Evolutionary conservation across 2,329 filamentous ascomycete genomes (phyloP).

Genomic region (Claviceps humidiphila): DNA sequence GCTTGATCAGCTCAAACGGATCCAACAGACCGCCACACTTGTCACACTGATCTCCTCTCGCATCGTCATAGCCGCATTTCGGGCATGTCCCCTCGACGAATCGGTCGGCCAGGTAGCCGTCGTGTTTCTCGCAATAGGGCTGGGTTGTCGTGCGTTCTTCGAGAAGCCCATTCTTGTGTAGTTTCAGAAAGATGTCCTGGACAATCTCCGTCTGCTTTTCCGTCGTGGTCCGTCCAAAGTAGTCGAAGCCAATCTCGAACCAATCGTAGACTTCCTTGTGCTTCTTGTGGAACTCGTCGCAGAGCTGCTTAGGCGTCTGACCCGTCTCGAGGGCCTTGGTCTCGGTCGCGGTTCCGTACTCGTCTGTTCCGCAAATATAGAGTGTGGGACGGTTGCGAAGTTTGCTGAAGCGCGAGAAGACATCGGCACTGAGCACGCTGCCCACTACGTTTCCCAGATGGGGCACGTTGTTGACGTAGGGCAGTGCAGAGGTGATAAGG

Average conservation of each 20-base stretch:
- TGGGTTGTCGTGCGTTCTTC: conserved; percentile 80
- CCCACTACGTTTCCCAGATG: conserved; percentile 85
- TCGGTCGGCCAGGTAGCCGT: conserved; percentile 70
- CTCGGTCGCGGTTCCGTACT: conserved; percentile 93
- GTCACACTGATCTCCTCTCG: conserved; percentile 62
- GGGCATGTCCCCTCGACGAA: conserved; percentile 73
- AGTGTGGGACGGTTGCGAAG: conserved; percentile 67
- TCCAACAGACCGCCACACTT: conserved; percentile 61
- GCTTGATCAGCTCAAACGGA: conserved; percentile 65
- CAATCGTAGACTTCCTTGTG: conserved; percentile 89
- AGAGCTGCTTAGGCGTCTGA: conserved; percentile 69
- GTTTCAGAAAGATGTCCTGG: conserved; percentile 75
- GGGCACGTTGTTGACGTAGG: conserved; percentile 63
- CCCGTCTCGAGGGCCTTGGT: conserved; percentile 88
- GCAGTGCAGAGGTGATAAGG: conserved; percentile 81
- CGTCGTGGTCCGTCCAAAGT: conserved; percentile 88
- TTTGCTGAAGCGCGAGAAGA: conserved; percentile 71
- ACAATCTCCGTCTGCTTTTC: conserved; percentile 82
- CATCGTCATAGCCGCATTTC: conserved; percentile 58
- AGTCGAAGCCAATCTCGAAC: conserved; percentile 91
- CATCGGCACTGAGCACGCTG: conserved; percentile 77
- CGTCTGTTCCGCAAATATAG: conserved; percentile 71
- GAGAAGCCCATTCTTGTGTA: conserved; percentile 80
- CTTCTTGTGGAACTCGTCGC: conserved; percentile 82
- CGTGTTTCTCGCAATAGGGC: conserved; percentile 74